Evolutionary conservation across 768 basidiomycete genomes (phyloP).

Genomic region (Pulveroboletus sp.): DNA sequence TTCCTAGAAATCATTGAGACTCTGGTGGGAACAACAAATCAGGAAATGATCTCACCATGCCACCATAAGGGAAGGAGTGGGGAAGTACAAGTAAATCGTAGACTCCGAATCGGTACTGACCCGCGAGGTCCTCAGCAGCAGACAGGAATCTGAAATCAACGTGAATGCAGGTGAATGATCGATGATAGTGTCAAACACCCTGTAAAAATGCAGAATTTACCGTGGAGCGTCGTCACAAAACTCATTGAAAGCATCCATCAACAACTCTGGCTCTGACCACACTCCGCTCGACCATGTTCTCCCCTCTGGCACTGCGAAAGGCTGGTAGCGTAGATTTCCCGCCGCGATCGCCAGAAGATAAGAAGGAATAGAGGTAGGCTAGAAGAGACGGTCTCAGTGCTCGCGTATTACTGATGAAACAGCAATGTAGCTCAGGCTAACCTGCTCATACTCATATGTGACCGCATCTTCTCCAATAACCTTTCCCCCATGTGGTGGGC

Average conservation of each 20-base stretch:
- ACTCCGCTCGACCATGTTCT: conserved; percentile 80
- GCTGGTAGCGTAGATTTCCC: conserved; percentile 74
- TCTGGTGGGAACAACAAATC: no score
- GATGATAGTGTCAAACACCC: no score
- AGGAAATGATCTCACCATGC: conserved; percentile 53
- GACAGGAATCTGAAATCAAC: conserved; percentile 69
- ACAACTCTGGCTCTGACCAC: conserved; percentile 86
- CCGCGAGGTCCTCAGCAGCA: conserved; percentile 67
- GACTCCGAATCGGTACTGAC: conserved; percentile 78
- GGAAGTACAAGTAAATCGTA: conserved; percentile 90
- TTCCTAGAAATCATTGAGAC: conserved; percentile 49
- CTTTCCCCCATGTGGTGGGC: conserved; percentile 71
- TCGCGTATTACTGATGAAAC: not conserved
- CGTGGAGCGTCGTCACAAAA: conserved; percentile 83
- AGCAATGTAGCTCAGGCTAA: conserved; percentile 31
- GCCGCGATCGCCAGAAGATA: conserved; percentile 92
- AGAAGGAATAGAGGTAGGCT: conserved; percentile 85
- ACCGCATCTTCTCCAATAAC: conserved; percentile 71
- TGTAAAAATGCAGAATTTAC: conserved; percentile 31
- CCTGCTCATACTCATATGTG: conserved; percentile 77
- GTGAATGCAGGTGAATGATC: not conserved
- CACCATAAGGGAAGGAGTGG: conserved; percentile 90
- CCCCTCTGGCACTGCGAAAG: conserved; percentile 58
- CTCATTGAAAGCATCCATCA: conserved; percentile 80
- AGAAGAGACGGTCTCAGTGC: not conserved